Percentiles rank a stretch among this genome's conserved stretches.
Evolutionary conservation across 2,329 filamentous ascomycete species (phyloP).

Genomic region (Venturia pyrina): DNA sequence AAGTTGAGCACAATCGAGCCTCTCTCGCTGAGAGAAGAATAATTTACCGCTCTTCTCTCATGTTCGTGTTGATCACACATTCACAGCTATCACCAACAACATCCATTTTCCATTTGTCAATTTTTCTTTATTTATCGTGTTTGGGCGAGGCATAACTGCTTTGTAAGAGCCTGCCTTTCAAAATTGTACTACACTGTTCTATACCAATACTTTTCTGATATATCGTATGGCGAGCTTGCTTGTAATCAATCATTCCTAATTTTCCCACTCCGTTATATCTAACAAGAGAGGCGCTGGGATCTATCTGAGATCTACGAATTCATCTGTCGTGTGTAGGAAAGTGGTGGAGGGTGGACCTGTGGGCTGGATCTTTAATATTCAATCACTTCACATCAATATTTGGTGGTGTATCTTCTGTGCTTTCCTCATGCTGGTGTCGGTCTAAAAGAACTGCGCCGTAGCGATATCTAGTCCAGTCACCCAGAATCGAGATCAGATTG

Average conservation of each 20-base stretch:
- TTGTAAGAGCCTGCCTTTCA: neutral
- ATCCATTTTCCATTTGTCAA: neutral
- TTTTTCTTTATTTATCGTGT: neutral
- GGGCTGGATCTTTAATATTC: neutral
- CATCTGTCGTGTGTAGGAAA: neutral
- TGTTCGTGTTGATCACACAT: too few species aligned
- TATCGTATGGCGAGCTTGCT: neutral
- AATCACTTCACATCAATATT: too few species aligned
- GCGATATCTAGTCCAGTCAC: neutral
- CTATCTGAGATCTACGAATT: neutral
- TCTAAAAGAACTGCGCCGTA: neutral
- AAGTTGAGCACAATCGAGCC: neutral
- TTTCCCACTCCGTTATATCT: neutral
- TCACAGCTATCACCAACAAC: neutral
- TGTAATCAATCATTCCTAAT: neutral
- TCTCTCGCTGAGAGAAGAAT: neutral
- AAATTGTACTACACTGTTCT: conserved; percentile 2
- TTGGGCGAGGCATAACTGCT: neutral
- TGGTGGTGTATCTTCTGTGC: too few species aligned
- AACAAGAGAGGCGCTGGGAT: neutral
- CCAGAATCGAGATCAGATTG: neutral
- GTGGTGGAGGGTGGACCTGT: neutral
- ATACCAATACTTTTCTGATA: neutral
- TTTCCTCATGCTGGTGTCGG: neutral
- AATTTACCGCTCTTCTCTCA: neutral